Percentiles rank a stretch among this genome's conserved stretches.
Evolutionary conservation across 73 alveolate species (phyloP).

Genomic region (Effrenium voratum): DNA sequence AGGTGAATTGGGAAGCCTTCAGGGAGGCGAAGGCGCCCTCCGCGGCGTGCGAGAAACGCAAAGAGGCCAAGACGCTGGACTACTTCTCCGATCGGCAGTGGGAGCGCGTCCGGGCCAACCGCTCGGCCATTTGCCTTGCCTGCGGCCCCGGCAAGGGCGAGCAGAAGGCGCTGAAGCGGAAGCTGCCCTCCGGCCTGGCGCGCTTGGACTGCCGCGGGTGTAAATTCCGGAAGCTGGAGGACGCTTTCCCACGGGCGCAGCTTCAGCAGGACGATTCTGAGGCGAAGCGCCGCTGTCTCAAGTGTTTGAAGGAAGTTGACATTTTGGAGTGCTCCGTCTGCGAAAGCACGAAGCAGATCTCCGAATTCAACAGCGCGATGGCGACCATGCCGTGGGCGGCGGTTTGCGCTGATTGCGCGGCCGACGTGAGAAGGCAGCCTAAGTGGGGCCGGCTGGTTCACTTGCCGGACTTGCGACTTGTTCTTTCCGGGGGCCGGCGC

Average conservation of each 20-base stretch:
- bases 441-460: conserved; percentile 13
- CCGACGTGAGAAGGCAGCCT: neutral
- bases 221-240: neutral
- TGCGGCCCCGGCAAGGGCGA: no score
- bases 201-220: neutral
- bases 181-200: no score
- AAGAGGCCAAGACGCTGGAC: neutral
- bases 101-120: conserved; percentile 32
- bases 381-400: neutral
- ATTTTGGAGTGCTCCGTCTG: neutral
- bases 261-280: no score
- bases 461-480: neutral
- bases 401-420: neutral
- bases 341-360: neutral
- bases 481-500: no score
- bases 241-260: conserved; percentile 5
- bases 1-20: neutral
- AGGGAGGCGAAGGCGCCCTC: neutral
- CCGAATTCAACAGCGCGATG: neutral
- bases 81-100: neutral
- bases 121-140: neutral
- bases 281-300: no score
- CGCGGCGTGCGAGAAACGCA: neutral
- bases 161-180: no score
- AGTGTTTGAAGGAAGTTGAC: neutral